Percentiles rank a stretch among this genome's conserved stretches.
phyloP scores from a whole-genome alignment of 345 rosid genomes.

The Odontarrhena argentea region DNA sequence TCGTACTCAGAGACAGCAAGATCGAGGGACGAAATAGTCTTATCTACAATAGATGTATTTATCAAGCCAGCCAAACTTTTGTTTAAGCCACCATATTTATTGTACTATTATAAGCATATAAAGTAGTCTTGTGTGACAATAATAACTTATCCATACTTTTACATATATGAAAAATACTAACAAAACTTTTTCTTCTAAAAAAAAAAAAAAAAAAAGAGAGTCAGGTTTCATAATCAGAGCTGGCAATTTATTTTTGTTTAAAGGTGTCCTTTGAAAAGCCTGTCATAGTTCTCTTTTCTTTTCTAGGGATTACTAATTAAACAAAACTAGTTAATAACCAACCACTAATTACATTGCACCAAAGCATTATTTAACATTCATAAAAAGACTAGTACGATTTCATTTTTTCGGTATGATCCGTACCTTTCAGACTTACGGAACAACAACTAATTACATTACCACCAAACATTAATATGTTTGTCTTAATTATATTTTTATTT shows the following conservation, averaged over 20 bases:
- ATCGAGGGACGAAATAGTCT: conserved; percentile 20
- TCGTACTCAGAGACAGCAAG: conserved; percentile 28
- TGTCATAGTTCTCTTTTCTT: conserved; percentile 25
- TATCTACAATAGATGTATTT: conserved; percentile 7
- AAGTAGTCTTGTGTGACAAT: conserved; percentile 19
- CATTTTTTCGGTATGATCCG: conserved; percentile 17
- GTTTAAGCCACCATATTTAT: conserved; percentile 33
- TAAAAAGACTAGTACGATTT: conserved; percentile 14
- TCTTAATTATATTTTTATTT: not conserved
- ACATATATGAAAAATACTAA: conserved; percentile 11
- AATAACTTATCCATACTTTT: not conserved
- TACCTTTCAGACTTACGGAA: conserved; percentile 32
- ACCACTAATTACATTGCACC: no score
- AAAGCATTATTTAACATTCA: conserved; percentile 4
- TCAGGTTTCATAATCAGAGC: conserved; percentile 9
- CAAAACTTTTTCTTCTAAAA: conserved; percentile 2
- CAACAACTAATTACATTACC: conserved; percentile 22
- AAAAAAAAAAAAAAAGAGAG: not conserved
- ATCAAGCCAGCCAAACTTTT: conserved; percentile 42
- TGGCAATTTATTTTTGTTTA: conserved; percentile 7
- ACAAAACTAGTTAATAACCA: conserved; percentile 2
- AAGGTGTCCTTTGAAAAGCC: conserved; percentile 25
- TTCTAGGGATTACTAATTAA: conserved; percentile 30
- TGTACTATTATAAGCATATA: conserved; percentile 7
- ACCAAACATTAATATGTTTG: conserved; percentile 1